Evolutionary conservation across 1,284 basidiomycete species (phyloP), one percentile per base, ranked within the genome.

Genomic region (Omphalotus olearius): DNA sequence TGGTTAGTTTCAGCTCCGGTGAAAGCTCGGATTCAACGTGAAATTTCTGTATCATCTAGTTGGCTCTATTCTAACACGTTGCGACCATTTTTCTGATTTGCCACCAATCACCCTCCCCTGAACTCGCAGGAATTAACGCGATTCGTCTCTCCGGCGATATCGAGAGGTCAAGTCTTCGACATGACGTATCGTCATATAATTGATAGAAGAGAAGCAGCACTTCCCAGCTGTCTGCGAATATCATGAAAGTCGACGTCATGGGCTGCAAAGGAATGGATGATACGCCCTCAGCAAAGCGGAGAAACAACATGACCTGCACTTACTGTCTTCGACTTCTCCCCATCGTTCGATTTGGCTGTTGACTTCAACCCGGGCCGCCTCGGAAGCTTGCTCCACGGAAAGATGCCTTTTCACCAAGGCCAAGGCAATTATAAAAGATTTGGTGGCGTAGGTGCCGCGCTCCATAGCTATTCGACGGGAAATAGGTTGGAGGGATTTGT

Each of bases 261-360:
- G 23, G 93, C 93, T 95, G 65, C 23, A 49, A 26, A 17, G 28
- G 30, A 38, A 51, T 35, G 56, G 36, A 51, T 25, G 14, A 23
- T 17, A 49, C 9, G 30, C 7, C 7, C 30, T 33, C 30, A 33
- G 30, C 13, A 33, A 33, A 33, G 30, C 30, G 7, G 9, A 33
- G 30, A 33, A 10, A 33, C 7, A 9, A 33, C 30, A 33, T 33
- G 13, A 7, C 2, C 30, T 33, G 30, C 4, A 13, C 93, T 75
- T 63, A 97, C 94, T 91, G 68, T 99, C 97, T 74, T 99, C 97
- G 0, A 99, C 97, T 69, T 97, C 93, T 20, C 97, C 97, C 97
- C 97, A 99, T 47, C 84, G 78, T 67, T 96, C 83, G 56, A 98
- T 98, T 70, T 99, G 97, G 64, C 90, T 93, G 54, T 86, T 79